These are phyloP conservation scores for Elaeis guineensis DNA, from an alignment of 176 grass and related monocot genomes.

Conservation along the genomic window DNA sequence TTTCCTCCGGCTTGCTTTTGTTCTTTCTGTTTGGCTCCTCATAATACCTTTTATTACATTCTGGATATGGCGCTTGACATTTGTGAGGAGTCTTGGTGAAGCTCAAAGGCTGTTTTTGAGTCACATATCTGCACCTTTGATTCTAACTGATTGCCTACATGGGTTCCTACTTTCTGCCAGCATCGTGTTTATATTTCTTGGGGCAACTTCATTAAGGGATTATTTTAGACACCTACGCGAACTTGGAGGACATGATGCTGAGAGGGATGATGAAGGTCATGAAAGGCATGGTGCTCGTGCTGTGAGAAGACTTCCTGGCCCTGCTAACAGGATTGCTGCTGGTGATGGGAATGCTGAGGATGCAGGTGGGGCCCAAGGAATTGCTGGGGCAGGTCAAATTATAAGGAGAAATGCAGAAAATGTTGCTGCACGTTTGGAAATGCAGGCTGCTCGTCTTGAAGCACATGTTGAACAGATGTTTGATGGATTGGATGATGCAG, in stretches of 20 bases:
- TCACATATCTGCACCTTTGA: conserved; percentile 75
- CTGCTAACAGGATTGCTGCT: conserved; percentile 53
- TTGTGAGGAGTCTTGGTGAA: conserved; percentile 86
- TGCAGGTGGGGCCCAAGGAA: conserved; percentile 62
- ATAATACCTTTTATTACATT: conserved; percentile 99
- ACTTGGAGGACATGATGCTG: conserved; percentile 79
- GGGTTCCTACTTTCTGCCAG: conserved; percentile 95
- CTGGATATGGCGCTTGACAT: conserved; percentile 93
- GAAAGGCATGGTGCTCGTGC: conserved; percentile 90
- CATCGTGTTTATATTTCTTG: conserved; percentile 97
- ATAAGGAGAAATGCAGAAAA: conserved; percentile 96
- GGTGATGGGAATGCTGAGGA: conserved; percentile 70
- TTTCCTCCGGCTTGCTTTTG: conserved; percentile 90
- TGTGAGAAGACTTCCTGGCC: conserved; percentile 74
- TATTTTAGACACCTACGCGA: conserved; percentile 94
- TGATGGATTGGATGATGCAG: conserved; percentile 96
- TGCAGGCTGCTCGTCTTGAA: conserved; percentile 57
- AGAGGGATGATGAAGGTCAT: conserved; percentile 76
- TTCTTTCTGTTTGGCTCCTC: conserved; percentile 96
- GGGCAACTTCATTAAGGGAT: conserved; percentile 90
- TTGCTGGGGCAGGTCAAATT: conserved; percentile 63
- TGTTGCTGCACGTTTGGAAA: conserved; percentile 87
- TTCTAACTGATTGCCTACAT: conserved; percentile 91
- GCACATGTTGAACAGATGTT: conserved; percentile 98
- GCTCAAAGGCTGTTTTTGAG: conserved; percentile 85